phyloP scores from a whole-genome alignment of 2,329 filamentous ascomycete genomes.

The Cladosporium colombiae region DNA sequence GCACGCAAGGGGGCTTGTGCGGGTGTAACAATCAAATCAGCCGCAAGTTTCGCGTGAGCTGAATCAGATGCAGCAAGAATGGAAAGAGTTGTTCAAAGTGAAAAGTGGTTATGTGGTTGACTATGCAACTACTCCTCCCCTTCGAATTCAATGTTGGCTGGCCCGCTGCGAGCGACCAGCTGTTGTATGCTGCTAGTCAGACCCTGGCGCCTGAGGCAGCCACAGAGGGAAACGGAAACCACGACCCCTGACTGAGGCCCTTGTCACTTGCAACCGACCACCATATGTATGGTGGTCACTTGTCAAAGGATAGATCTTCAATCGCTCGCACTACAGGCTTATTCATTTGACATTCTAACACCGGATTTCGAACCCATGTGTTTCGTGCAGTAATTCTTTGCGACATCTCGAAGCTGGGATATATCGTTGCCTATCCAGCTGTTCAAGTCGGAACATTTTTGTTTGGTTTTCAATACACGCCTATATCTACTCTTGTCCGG shows the following conservation, averaged over 20 bases:
- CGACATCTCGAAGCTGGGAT: no score
- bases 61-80: neutral
- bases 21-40: conserved; percentile 12
- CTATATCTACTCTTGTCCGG: no score
- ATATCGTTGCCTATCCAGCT: no score
- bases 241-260: neutral
- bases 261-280: neutral
- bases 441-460: no score
- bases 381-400: no score
- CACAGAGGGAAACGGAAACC: neutral
- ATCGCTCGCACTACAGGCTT: neutral
- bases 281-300: neutral
- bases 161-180: conserved; percentile 4
- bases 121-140: conserved; percentile 9
- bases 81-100: conserved; percentile 3
- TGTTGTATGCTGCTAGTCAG: neutral
- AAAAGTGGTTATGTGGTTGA: conserved; percentile 4
- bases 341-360: neutral
- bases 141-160: conserved; percentile 11
- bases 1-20: conserved; percentile 17
- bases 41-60: conserved; percentile 1
- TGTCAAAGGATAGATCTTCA: neutral
- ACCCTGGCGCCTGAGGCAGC: conserved; percentile 11
- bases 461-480: no score
- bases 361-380: neutral